Evolutionary conservation across 1,284 basidiomycete species (phyloP), one percentile per base, ranked within the genome.

Genomic region (Neonothopanus nambi): DNA sequence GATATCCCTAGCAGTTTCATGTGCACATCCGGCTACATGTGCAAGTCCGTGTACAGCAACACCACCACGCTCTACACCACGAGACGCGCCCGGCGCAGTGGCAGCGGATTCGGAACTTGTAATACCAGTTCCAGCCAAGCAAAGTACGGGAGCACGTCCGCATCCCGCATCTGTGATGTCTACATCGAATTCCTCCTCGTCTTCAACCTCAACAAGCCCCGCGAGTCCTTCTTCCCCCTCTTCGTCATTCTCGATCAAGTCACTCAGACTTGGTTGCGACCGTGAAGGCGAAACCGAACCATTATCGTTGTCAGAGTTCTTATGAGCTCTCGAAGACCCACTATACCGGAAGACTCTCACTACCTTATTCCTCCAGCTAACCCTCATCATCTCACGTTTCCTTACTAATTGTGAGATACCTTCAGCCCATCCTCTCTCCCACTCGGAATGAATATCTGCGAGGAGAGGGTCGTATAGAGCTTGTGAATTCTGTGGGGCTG

Each of bases 401-500:
- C 72, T 70, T 18, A 63, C 64, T 21, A 85, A 69, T 45, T 75
- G 74, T 20, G 67, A 63, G 46, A 85, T 62, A 8, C 84, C 85
- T 55, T 80, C 76, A 2, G 65, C 65, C 85, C 85, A 88, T 8
- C 85, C 86, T 30, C 67, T 70, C 63, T 75, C 73, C 60, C 87
- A 89, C 57, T 80, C 76, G 3, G 63, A 63, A 13, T 74, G 70
- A 51, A 83, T 68, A 23, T 57, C 58, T 5, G 47, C 15, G 18
- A 52, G 21, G 9, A 48, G 66, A 15, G 59, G 61, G 8, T 60
- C 63, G 41, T 76, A 73, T 40, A 62, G 70, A 11, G 71, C 68
- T 13, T 63, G 57, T 23, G 65, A 60, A 17, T 72, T 60, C 11
- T 56, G 56, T 5, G 66, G 58, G 2, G 43, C 26, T 17, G 28